Conservation (phyloP, 805 yeast genomes). For the Diddensiella transvaalensis region DNA sequence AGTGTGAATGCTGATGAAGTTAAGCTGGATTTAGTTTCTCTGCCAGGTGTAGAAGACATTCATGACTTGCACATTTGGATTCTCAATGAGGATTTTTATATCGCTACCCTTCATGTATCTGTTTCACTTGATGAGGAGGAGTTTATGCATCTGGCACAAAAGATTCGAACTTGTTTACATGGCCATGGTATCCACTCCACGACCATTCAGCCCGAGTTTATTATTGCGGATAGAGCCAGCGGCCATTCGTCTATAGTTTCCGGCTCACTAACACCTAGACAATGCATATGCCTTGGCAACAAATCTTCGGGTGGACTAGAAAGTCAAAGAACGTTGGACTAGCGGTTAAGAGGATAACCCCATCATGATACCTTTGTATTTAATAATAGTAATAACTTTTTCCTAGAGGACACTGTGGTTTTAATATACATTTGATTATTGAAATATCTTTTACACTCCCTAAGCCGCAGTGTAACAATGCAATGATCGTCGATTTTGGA, state of each 20-base stretch:
- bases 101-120: conserved; percentile 88
- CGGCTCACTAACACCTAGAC: conserved; percentile 4
- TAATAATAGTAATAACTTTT: too few relatives aligned
- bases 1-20: conserved; percentile 73
- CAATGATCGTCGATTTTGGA: too few relatives aligned
- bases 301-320: conserved; percentile 5
- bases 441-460: too few relatives aligned
- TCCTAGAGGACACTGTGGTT: too few relatives aligned
- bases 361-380: too few relatives aligned
- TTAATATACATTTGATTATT: too few relatives aligned
- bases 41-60: conserved; percentile 74
- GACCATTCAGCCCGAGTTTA: conserved; percentile 94
- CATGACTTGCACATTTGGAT: conserved; percentile 98
- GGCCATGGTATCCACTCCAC: conserved; percentile 86
- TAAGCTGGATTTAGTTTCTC: conserved; percentile 57
- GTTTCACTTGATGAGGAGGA: conserved; percentile 59
- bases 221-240: background rate
- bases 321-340: background rate
- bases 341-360: too few relatives aligned
- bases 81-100: conserved; percentile 76
- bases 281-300: background rate
- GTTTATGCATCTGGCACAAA: conserved; percentile 66
- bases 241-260: conserved; percentile 3
- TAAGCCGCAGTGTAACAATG: too few relatives aligned
- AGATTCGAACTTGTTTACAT: conserved; percentile 75